A percentile compares a stretch with the other conserved stretches of the same genome.
phyloP scores from a whole-genome alignment of 768 basidiomycete genomes.

The Leccinum longicurvipes region DNA sequence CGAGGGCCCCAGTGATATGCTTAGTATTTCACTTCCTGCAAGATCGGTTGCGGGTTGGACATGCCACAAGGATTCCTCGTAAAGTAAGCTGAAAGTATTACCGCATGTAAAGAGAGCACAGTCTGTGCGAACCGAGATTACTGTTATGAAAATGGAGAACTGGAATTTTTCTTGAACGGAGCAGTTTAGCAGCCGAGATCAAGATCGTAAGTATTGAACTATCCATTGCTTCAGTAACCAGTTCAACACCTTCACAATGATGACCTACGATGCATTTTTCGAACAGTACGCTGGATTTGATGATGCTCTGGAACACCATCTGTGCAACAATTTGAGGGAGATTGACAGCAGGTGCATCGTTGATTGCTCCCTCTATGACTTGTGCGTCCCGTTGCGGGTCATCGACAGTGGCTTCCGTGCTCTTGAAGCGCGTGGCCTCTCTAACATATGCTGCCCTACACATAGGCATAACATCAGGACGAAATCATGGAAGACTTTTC shows the following conservation, averaged over 20 bases:
- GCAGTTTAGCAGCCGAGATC: background rate
- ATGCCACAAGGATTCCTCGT: background rate
- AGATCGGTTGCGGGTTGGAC: no score
- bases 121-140: background rate
- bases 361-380: constrained; percentile 19
- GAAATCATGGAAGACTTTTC: no score
- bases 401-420: constrained; percentile 9
- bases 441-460: constrained; percentile 20
- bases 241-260: background rate
- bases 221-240: background rate
- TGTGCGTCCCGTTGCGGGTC: constrained; percentile 14
- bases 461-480: background rate
- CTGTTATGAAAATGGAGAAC: no score
- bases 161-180: background rate
- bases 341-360: constrained; percentile 14
- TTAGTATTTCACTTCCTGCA: background rate
- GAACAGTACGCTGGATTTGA: constrained; percentile 23
- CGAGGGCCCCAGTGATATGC: no score
- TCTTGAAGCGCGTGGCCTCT: constrained; percentile 28
- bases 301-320: constrained; percentile 15
- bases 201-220: constrained; percentile 12
- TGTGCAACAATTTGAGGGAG: constrained; percentile 25
- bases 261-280: constrained; percentile 23
- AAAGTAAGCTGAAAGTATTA: background rate
- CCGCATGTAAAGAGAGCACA: background rate